phyloP scores from a whole-genome alignment of 139 green algal species.

The Haematococcus lacustris region DNA sequence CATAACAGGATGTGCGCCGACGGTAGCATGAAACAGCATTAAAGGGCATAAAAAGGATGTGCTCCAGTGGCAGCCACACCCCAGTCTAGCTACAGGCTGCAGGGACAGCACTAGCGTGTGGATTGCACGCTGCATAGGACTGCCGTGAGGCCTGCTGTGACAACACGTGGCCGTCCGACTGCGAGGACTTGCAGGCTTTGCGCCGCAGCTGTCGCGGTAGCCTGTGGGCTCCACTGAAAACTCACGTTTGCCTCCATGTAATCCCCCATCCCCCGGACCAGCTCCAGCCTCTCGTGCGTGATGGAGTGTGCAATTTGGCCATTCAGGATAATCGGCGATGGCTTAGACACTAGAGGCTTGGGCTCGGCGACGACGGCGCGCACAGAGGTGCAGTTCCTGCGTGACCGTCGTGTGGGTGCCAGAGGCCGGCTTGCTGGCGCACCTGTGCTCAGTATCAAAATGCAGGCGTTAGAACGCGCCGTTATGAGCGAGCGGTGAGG shows the following conservation, averaged over 20 bases:
- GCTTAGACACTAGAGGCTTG: neutral
- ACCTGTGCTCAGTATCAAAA: too few relatives aligned
- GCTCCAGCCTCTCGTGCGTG: slow-evolving; percentile 55
- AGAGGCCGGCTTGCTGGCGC: too few relatives aligned
- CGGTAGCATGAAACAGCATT: neutral
- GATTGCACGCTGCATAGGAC: neutral
- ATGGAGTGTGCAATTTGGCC: slow-evolving; percentile 66
- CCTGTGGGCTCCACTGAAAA: neutral
- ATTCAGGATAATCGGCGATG: slow-evolving; percentile 60
- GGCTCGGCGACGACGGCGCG: neutral
- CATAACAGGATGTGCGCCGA: neutral
- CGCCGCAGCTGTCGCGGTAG: neutral
- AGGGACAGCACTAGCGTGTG: too few relatives aligned
- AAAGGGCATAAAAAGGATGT: too few relatives aligned
- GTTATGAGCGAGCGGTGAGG: too few relatives aligned
- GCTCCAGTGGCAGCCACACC: too few relatives aligned
- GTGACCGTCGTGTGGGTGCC: too few relatives aligned
- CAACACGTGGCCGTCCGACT: too few relatives aligned
- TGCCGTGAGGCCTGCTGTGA: neutral
- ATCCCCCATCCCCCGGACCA: slow-evolving; percentile 49
- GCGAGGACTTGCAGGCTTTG: too few relatives aligned
- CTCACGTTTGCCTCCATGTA: slow-evolving; percentile 53
- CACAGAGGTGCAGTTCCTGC: too few relatives aligned
- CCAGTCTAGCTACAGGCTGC: too few relatives aligned
- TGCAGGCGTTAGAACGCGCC: too few relatives aligned